These are phyloP conservation scores for Vitis hybrid DNA, from an alignment of 177 flowering plant species.

Conservation along the genomic window DNA sequence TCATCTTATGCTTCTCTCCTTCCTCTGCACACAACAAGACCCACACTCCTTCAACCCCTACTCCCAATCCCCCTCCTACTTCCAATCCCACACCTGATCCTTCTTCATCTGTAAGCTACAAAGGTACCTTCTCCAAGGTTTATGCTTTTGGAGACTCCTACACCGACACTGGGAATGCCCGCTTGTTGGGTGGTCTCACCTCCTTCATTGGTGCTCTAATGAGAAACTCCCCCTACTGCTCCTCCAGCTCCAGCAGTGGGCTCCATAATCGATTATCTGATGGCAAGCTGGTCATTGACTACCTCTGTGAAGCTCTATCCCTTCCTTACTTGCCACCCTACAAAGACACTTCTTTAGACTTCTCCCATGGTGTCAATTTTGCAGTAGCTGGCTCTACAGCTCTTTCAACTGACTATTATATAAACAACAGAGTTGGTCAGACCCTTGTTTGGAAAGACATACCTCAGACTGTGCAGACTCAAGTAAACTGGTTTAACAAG, in stretches of 20 bases:
- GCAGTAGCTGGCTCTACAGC: conserved; percentile 46
- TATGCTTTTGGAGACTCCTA: conserved; percentile 45
- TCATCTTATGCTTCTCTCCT: neutral
- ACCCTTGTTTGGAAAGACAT: conserved; percentile 27
- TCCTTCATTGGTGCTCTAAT: conserved; percentile 7
- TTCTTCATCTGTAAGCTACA: conserved; percentile 2
- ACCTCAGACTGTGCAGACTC: conserved; percentile 27
- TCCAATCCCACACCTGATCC: neutral
- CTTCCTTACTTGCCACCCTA: conserved; percentile 33
- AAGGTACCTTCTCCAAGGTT: conserved; percentile 31
- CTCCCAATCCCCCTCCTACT: neutral
- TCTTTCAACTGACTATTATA: conserved; percentile 25
- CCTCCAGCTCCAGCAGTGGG: neutral
- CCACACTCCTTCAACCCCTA: neutral
- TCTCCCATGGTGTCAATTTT: conserved; percentile 40
- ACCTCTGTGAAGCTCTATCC: conserved; percentile 31
- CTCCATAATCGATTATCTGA: conserved; percentile 16
- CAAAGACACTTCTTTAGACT: conserved; percentile 20
- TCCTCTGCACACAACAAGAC: conserved; percentile 11
- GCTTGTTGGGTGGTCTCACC: conserved; percentile 19
- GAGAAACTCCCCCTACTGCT: conserved; percentile 9
- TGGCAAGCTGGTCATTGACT: conserved; percentile 46
- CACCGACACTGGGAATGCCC: conserved; percentile 44
- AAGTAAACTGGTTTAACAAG: conserved; percentile 40
- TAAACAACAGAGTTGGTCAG: conserved; percentile 5